Conservation (phyloP, 768 basidiomycete genomes). For the Paxillus rubicundulus region DNA sequence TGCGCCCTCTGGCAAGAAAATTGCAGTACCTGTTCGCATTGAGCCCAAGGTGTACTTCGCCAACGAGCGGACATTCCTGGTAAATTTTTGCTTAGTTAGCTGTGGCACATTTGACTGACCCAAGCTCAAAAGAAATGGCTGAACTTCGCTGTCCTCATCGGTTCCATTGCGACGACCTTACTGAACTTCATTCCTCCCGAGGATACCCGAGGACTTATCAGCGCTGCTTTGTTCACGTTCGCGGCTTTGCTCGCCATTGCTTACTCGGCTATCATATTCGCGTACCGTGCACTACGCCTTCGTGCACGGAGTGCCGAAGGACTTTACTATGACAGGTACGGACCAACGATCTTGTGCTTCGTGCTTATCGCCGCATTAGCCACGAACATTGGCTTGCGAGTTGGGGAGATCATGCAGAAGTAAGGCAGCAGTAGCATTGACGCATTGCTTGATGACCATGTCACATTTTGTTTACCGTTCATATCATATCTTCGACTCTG, state of each 20-base stretch:
- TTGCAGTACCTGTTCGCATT: conserved; percentile 91
- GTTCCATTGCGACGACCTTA: conserved; percentile 85
- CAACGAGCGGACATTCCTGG: conserved; percentile 90
- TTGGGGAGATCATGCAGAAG: conserved; percentile 46
- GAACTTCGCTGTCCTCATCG: conserved; percentile 82
- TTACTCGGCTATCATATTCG: conserved; percentile 81
- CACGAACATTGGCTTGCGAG: conserved; percentile 71
- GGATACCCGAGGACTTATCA: conserved; percentile 76
- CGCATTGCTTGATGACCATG: not conserved
- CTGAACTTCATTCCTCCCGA: conserved; percentile 79
- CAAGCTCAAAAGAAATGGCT: conserved; percentile 71
- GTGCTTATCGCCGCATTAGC: conserved; percentile 67
- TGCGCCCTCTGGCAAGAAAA: conserved; percentile 84
- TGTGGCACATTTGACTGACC: not conserved
- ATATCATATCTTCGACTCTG: not conserved
- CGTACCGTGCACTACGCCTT: conserved; percentile 69
- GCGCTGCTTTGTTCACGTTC: conserved; percentile 84
- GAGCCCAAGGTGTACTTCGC: conserved; percentile 99
- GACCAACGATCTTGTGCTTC: conserved; percentile 72
- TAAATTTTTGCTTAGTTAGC: conserved; percentile 39
- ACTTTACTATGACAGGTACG: conserved; percentile 87
- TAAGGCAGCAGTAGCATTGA: not conserved
- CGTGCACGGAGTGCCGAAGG: conserved; percentile 72
- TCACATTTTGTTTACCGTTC: not conserved
- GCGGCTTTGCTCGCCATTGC: conserved; percentile 86